phyloP scores from a whole-genome alignment of 2,329 filamentous ascomycete species.

The Bretziella fagacearum region DNA sequence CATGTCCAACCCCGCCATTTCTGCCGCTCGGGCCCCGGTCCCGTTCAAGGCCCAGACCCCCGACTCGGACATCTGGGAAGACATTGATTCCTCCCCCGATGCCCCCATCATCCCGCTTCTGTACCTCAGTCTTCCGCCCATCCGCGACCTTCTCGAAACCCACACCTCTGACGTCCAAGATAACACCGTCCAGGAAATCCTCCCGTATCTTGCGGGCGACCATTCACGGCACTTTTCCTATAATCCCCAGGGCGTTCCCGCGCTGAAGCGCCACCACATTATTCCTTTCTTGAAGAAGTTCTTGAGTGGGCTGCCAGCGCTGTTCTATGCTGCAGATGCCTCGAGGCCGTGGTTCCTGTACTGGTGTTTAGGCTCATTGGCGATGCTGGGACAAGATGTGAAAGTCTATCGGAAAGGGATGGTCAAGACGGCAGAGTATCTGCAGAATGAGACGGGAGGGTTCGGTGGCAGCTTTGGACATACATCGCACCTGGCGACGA shows the following conservation, averaged over 20 bases:
- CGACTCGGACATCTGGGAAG: constrained; percentile 12
- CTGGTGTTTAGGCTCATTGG: constrained; percentile 67
- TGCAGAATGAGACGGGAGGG: constrained; percentile 71
- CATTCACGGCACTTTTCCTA: constrained; percentile 30
- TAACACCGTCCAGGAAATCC: constrained; percentile 48
- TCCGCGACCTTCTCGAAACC: constrained; percentile 51
- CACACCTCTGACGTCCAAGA: constrained; percentile 52
- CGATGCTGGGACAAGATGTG: constrained; percentile 59
- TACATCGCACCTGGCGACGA: constrained; percentile 70
- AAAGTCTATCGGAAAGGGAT: constrained; percentile 50
- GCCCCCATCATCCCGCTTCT: constrained; percentile 30
- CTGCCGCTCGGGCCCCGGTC: neutral
- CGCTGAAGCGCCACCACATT: constrained; percentile 48
- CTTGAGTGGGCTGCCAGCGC: constrained; percentile 45
- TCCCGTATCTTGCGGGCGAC: constrained; percentile 44
- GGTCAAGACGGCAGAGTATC: constrained; percentile 55
- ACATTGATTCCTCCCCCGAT: constrained; percentile 9
- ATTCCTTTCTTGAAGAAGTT: constrained; percentile 43
- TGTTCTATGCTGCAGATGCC: constrained; percentile 62
- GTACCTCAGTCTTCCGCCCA: constrained; percentile 40
- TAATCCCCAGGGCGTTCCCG: constrained; percentile 59
- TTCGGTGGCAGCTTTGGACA: constrained; percentile 93
- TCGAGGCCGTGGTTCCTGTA: constrained; percentile 89
- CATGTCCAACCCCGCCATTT: neutral
- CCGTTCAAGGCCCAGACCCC: too few species aligned